phyloP scores from a whole-genome alignment of 805 yeast genomes.

The Maudiozyma turicensis region DNA sequence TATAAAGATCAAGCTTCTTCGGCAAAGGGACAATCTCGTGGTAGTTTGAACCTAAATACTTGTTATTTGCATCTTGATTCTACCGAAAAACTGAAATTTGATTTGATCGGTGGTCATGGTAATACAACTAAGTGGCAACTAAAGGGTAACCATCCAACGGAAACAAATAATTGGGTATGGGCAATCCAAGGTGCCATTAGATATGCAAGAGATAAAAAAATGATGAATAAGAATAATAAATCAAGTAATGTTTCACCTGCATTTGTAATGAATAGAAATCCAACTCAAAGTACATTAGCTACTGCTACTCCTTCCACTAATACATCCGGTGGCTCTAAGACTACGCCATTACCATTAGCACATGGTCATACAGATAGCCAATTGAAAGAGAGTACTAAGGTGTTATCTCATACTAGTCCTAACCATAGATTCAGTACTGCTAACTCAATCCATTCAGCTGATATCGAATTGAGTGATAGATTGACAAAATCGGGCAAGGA shows the following conservation, averaged over 20 bases:
- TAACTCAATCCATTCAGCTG: constrained; percentile 18
- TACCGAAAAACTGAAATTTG: constrained; percentile 85
- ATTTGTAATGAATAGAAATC: constrained; percentile 8
- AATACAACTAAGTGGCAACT: constrained; percentile 75
- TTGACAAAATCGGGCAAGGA: constrained; percentile 26
- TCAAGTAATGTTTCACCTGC: constrained; percentile 12
- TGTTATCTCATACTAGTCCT: background rate
- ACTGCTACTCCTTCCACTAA: background rate
- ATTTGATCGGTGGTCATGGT: constrained; percentile 60
- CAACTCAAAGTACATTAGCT: background rate
- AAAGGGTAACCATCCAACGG: constrained; percentile 89
- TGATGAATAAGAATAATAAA: constrained; percentile 14
- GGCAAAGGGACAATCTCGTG: constrained; percentile 67
- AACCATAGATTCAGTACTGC: constrained; percentile 9
- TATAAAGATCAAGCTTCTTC: constrained; percentile 80
- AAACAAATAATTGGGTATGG: constrained; percentile 98
- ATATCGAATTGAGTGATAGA: constrained; percentile 21
- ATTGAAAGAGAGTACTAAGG: background rate
- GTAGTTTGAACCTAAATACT: constrained; percentile 72
- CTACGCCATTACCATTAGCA: background rate
- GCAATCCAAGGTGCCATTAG: constrained; percentile 87
- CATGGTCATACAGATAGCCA: background rate
- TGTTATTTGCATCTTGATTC: constrained; percentile 82
- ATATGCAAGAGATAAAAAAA: constrained; percentile 59
- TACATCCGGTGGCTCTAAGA: background rate